Conservation (phyloP, 1,284 basidiomycete species). For the Cryptococcus sp. region DNA sequence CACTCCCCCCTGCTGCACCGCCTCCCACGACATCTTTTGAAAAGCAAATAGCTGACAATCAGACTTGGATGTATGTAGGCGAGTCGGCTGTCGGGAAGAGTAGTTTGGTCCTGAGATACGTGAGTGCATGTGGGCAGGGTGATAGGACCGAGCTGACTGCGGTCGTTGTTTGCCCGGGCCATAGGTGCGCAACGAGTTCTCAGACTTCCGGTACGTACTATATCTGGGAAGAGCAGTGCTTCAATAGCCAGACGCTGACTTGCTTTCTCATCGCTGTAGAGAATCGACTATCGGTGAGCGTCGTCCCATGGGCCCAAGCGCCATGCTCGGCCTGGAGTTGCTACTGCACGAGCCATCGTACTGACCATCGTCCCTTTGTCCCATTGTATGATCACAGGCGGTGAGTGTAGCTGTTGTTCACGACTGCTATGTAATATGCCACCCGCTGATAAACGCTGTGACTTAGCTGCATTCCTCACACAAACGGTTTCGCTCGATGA, state of each 20-base stretch:
- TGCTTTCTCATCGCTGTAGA: slow-evolving; percentile 18
- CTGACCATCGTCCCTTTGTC: slow-evolving; percentile 17
- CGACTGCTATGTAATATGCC: slow-evolving; percentile 10
- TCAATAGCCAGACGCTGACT: too few relatives aligned
- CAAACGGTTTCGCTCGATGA: slow-evolving; percentile 91
- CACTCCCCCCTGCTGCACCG: neutral
- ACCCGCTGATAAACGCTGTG: slow-evolving; percentile 2
- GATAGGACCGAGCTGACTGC: neutral
- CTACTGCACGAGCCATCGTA: neutral
- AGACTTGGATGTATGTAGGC: slow-evolving; percentile 55
- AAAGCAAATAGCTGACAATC: neutral
- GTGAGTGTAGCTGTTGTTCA: slow-evolving; percentile 8
- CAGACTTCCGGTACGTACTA: slow-evolving; percentile 78
- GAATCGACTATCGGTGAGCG: slow-evolving; percentile 49
- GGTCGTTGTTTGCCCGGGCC: neutral
- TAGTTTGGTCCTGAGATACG: slow-evolving; percentile 89
- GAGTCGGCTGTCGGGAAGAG: slow-evolving; percentile 98
- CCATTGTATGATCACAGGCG: slow-evolving; percentile 16
- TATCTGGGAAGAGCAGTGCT: neutral
- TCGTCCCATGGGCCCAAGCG: neutral
- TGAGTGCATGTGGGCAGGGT: slow-evolving; percentile 51
- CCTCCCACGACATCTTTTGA: neutral
- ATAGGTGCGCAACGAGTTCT: slow-evolving; percentile 78
- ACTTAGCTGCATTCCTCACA: slow-evolving; percentile 84
- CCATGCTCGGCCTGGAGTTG: neutral